phyloP scores from a whole-genome alignment of 352 stramenopile species.

The Globisporangium cederbergense region DNA sequence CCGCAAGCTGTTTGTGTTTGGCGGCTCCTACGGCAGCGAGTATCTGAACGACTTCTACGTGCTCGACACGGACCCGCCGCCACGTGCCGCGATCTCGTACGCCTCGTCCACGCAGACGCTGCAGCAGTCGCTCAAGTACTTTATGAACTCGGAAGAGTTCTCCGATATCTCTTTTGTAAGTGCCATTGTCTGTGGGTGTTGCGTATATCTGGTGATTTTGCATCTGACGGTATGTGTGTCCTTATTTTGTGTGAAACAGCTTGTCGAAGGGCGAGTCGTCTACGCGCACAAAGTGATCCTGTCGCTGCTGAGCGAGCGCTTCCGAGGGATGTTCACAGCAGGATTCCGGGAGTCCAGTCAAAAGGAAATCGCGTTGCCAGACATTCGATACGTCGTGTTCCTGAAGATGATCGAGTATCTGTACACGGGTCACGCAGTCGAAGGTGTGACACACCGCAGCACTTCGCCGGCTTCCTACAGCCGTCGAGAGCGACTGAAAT shows the following conservation, averaged over 20 bases:
- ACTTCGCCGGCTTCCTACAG: background rate
- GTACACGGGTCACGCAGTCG: conserved; percentile 80
- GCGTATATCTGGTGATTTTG: background rate
- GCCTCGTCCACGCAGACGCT: conserved; percentile 61
- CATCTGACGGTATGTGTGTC: background rate
- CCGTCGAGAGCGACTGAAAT: background rate
- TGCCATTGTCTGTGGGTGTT: conserved; percentile 7
- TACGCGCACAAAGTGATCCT: conserved; percentile 94
- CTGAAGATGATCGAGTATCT: conserved; percentile 93
- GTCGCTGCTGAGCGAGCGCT: conserved; percentile 90
- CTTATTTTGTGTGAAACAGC: conserved; percentile 18
- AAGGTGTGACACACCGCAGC: conserved; percentile 3
- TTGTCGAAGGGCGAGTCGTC: conserved; percentile 91
- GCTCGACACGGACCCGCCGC: conserved; percentile 92
- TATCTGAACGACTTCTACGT: conserved; percentile 95
- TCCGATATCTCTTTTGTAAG: conserved; percentile 93
- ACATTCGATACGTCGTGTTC: conserved; percentile 90
- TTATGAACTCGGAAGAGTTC: conserved; percentile 92
- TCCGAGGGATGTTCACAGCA: conserved; percentile 93
- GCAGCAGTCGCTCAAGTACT: conserved; percentile 79
- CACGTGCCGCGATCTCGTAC: conserved; percentile 76
- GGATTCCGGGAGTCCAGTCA: conserved; percentile 88
- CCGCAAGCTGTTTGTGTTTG: conserved; percentile 93
- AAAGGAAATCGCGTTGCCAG: conserved; percentile 85
- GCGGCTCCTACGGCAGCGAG: conserved; percentile 87